These are phyloP conservation scores for Vigna nakashimae DNA, from an alignment of 306 rosid species.

Conservation along the genomic window DNA sequence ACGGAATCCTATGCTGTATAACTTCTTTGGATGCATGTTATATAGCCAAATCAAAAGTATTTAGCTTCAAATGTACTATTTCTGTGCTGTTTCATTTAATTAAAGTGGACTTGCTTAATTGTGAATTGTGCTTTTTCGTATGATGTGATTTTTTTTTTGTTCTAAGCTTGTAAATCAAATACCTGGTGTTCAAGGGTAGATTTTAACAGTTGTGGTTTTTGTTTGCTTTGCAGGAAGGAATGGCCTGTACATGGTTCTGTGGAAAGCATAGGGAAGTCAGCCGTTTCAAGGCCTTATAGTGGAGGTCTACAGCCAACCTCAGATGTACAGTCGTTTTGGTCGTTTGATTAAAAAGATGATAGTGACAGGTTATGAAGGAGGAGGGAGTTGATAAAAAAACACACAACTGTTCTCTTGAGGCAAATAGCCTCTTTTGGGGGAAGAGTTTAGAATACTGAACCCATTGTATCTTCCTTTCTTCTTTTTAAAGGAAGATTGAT, in stretches of 20 bases:
- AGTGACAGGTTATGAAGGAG: slow-evolving; percentile 58
- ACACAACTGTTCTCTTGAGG: slow-evolving; percentile 67
- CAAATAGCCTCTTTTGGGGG: slow-evolving; percentile 63
- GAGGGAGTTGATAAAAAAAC: slow-evolving; percentile 52
- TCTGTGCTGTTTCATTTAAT: slow-evolving; percentile 4
- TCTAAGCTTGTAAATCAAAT: not conserved
- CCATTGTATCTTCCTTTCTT: slow-evolving; percentile 85
- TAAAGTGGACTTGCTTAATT: slow-evolving; percentile 4
- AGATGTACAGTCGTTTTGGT: slow-evolving; percentile 94
- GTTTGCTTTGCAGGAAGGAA: slow-evolving; percentile 69
- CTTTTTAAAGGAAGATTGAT: slow-evolving; percentile 67
- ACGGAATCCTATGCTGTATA: not conserved
- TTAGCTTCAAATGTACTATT: slow-evolving; percentile 1
- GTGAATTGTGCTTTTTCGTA: not conserved
- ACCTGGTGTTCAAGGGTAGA: not conserved
- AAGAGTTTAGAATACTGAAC: slow-evolving; percentile 65
- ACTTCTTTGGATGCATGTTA: slow-evolving; percentile 10
- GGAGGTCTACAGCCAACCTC: slow-evolving; percentile 69
- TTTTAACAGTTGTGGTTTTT: slow-evolving; percentile 8
- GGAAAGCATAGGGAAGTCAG: slow-evolving; percentile 63
- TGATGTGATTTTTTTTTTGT: too few species aligned
- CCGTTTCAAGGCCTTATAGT: slow-evolving; percentile 61
- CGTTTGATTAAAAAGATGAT: slow-evolving; percentile 68
- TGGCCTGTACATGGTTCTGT: slow-evolving; percentile 63
- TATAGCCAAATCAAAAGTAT: not conserved